These are phyloP conservation scores for Ustilago crameri DNA, from an alignment of 1,284 basidiomycete genomes.

Conservation along the genomic window DNA sequence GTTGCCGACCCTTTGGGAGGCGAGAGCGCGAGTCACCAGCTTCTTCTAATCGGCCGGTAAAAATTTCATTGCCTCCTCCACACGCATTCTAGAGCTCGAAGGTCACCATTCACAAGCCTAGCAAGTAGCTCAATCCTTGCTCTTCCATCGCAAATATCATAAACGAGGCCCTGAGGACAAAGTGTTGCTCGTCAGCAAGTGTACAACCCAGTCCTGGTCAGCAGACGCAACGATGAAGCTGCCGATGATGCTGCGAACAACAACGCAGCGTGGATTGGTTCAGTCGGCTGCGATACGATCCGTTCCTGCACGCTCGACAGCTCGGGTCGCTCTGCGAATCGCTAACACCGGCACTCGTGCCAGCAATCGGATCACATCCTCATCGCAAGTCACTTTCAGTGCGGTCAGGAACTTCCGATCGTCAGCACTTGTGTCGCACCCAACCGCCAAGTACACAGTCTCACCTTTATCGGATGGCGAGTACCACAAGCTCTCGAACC, in stretches of 20 bases:
- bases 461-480: conserved; percentile 73
- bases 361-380: neutral
- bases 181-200: too few relatives aligned
- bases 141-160: too few relatives aligned
- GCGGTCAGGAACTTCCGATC: conserved; percentile 9
- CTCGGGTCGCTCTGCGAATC: neutral
- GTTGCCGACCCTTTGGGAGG: conserved; percentile 36
- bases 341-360: neutral
- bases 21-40: conserved; percentile 1
- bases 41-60: conserved; percentile 47
- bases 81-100: conserved; percentile 7
- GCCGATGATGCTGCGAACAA: conserved; percentile 40
- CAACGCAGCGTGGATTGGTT: conserved; percentile 30
- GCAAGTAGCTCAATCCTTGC: neutral
- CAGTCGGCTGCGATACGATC: conserved; percentile 11
- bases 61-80: conserved; percentile 1
- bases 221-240: conserved; percentile 29
- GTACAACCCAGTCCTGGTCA: too few relatives aligned
- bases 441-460: conserved; percentile 39
- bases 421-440: conserved; percentile 10
- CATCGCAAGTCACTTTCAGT: neutral
- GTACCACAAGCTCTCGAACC: conserved; percentile 83
- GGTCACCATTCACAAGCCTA: neutral
- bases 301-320: conserved; percentile 6
- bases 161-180: too few relatives aligned